phyloP scores from a whole-genome alignment of 2,329 filamentous ascomycete genomes.

The Pezicula neosporulosa region DNA sequence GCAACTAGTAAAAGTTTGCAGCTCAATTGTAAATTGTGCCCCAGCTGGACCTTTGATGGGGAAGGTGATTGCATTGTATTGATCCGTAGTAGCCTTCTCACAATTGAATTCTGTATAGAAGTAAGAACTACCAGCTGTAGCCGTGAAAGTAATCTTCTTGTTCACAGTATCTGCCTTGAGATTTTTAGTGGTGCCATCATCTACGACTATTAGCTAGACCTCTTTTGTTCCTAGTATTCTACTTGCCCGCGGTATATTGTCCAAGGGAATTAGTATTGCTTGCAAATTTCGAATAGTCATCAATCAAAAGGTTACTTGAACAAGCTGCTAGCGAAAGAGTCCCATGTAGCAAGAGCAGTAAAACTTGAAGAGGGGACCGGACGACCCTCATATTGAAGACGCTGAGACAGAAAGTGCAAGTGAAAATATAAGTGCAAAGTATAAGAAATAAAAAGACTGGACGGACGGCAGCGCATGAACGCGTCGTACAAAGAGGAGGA shows the following conservation, averaged over 20 bases:
- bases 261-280: slow-evolving; percentile 30
- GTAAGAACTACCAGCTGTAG: slow-evolving; percentile 41
- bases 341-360: neutral
- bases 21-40: slow-evolving; percentile 38
- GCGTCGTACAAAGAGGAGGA: neutral
- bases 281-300: slow-evolving; percentile 27
- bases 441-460: neutral
- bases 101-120: slow-evolving; percentile 52
- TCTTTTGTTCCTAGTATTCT: neutral
- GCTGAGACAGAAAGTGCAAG: neutral
- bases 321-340: slow-evolving; percentile 16
- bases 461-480: neutral
- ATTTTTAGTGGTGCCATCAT: slow-evolving; percentile 45
- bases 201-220: slow-evolving; percentile 24
- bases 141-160: slow-evolving; percentile 46
- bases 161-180: slow-evolving; percentile 33
- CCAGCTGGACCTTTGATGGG: slow-evolving; percentile 40
- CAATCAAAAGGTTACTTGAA: slow-evolving; percentile 24
- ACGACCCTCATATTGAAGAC: neutral
- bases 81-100: slow-evolving; percentile 38
- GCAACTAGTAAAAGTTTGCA: slow-evolving; percentile 45
- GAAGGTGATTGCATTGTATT: slow-evolving; percentile 46
- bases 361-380: neutral
- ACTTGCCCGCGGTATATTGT: slow-evolving; percentile 34
- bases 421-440: neutral